Percentiles rank a stretch among this genome's conserved stretches.
phyloP scores from a whole-genome alignment of 306 rosid species.

The Geum urbanum region DNA sequence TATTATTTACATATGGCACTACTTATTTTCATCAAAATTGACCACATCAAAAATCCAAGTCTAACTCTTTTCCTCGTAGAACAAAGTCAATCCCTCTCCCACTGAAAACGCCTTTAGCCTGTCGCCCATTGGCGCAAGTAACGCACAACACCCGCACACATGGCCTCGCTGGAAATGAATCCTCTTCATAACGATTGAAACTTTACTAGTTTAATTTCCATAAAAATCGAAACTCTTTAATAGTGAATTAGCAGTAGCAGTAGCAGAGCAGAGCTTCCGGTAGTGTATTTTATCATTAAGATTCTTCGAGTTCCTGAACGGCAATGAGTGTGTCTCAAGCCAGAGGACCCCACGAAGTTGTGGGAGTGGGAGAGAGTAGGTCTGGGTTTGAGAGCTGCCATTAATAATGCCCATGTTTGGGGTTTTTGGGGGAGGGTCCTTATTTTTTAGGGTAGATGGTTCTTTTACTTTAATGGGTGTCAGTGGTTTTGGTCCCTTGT shows the following conservation, averaged over 20 bases:
- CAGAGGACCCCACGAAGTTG: constrained; percentile 57
- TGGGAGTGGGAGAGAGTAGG: not conserved
- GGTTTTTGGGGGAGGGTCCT: not conserved
- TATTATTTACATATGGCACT: not conserved
- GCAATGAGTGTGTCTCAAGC: constrained; percentile 78
- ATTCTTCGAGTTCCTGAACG: constrained; percentile 45
- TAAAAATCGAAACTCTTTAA: not conserved
- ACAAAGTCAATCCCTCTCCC: constrained; percentile 7
- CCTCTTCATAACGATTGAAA: not conserved
- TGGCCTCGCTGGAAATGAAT: constrained; percentile 44
- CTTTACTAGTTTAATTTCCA: not conserved
- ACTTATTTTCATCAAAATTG: constrained; percentile 1
- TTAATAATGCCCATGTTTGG: constrained; percentile 33
- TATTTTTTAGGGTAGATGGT: constrained; percentile 31
- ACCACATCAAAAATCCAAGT: not conserved
- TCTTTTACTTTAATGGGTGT: constrained; percentile 41
- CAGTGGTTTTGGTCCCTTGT: constrained; percentile 45
- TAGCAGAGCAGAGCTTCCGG: not conserved
- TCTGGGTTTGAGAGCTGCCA: constrained; percentile 26
- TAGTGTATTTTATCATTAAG: constrained; percentile 21
- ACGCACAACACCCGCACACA: constrained; percentile 34
- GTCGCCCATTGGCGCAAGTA: not conserved
- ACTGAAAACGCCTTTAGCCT: not conserved
- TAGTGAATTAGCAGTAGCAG: constrained; percentile 19
- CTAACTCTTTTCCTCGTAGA: not conserved